phyloP scores from a whole-genome alignment of 2,329 filamentous ascomycete genomes.

The Coniochaeta sp. region DNA sequence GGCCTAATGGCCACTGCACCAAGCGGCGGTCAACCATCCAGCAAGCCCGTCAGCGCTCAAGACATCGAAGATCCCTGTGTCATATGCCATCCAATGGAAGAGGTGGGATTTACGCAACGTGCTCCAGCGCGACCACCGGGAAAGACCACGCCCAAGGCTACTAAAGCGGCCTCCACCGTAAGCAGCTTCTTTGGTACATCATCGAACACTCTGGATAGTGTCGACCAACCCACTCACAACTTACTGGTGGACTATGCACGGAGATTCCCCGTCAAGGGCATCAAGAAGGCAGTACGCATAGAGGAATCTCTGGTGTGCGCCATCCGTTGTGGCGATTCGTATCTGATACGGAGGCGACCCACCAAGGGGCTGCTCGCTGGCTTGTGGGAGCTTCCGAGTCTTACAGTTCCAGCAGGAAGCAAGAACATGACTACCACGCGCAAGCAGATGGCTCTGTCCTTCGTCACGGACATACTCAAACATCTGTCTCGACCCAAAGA shows the following conservation, averaged over 20 bases:
- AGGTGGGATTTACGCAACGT: constrained; percentile 10
- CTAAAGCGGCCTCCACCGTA: neutral
- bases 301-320: constrained; percentile 49
- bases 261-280: constrained; percentile 42
- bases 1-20: constrained; percentile 17
- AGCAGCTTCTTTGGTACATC: neutral
- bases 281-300: constrained; percentile 44
- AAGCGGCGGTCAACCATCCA: neutral
- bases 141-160: constrained; percentile 10
- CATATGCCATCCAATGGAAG: constrained; percentile 40
- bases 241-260: constrained; percentile 35
- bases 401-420: constrained; percentile 22
- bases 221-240: neutral
- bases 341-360: constrained; percentile 43
- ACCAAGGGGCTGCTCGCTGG: constrained; percentile 47
- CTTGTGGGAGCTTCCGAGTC: constrained; percentile 50
- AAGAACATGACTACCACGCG: constrained; percentile 22
- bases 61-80: constrained; percentile 47
- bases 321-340: constrained; percentile 36
- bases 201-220: too few species aligned
- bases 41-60: constrained; percentile 4
- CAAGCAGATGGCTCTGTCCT: constrained; percentile 26
- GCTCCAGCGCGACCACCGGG: neutral
- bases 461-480: constrained; percentile 21
- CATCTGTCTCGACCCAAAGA: constrained; percentile 1